phyloP scores from a whole-genome alignment of 1,139 yeast genomes.

The Yamadazyma triangularis region DNA sequence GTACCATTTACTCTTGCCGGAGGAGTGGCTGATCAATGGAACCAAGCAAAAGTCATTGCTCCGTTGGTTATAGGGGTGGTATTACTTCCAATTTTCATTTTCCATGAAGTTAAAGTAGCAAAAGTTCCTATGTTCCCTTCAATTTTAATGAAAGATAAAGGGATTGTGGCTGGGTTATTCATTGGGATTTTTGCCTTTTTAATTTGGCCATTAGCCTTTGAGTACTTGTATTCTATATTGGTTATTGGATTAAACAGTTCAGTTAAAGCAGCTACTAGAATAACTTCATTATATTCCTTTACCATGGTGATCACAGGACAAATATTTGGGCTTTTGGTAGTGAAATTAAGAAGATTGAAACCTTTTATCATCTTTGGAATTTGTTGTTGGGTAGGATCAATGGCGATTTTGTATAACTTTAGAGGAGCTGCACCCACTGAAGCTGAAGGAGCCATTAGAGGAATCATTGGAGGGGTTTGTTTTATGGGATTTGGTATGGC shows the following conservation, averaged over 20 bases:
- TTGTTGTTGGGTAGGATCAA: constrained; percentile 49
- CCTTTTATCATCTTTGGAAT: constrained; percentile 58
- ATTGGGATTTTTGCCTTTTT: constrained; percentile 54
- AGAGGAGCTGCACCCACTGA: constrained; percentile 49
- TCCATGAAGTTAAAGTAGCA: constrained; percentile 53
- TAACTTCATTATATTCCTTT: constrained; percentile 58
- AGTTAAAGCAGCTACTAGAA: constrained; percentile 63
- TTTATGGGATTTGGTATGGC: constrained; percentile 72
- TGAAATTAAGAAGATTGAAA: constrained; percentile 50
- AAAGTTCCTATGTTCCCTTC: constrained; percentile 57
- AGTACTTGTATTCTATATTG: constrained; percentile 60
- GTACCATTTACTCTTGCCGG: constrained; percentile 53
- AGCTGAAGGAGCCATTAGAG: constrained; percentile 29
- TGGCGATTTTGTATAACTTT: constrained; percentile 54
- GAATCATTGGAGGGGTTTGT: constrained; percentile 64
- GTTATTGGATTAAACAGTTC: constrained; percentile 59
- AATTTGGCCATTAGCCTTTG: constrained; percentile 66
- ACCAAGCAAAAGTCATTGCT: constrained; percentile 47
- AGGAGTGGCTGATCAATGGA: constrained; percentile 49
- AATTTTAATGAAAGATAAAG: constrained; percentile 56
- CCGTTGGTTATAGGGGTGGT: constrained; percentile 63
- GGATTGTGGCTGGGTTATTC: constrained; percentile 48
- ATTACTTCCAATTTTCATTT: constrained; percentile 47
- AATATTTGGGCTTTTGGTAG: constrained; percentile 51
- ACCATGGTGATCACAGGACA: constrained; percentile 63